Evolutionary conservation across 2,329 filamentous ascomycete species (phyloP), one percentile per base, ranked within the genome.

Genomic region (Pseudonectria foliicola): DNA sequence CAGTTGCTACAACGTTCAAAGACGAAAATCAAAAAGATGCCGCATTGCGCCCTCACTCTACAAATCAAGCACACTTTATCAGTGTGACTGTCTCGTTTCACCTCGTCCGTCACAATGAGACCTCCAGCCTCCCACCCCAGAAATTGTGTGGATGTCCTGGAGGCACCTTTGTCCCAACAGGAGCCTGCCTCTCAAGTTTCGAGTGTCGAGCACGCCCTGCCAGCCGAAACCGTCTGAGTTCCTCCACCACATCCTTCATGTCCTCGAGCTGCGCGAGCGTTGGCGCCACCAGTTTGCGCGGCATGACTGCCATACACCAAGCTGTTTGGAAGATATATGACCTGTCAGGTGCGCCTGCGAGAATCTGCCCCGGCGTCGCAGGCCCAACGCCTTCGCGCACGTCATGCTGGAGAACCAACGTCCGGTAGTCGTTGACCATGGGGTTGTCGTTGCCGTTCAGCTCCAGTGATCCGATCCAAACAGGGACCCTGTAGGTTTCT

Each of bases 221-320:
- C 4, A 45, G 37, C 2, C 69, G 61, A 34, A 62, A 68, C 25
- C 32, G 45, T 42, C 63, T 68, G 28, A 73, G 46, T 5, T 56
- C 64, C 7, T 40, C 50, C 3, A 70, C 40, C 3, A 72, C 67
- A 40, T 71, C 66, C 25, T 41, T 46, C 67, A 70, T 69, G n/a
- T 39, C 47, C 23, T 44, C 35, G 12, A 69, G 39, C 6, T 62
- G 54, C 7, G 27, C 37, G 21, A 33, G 38, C 4, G 48, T 40
- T 0, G 65, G 66, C 14, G 43, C 28, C 4, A 34, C 36, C 18
- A 63, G 40, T 11, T 42, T 39, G 1, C 28, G 33, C 7, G 66
- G 64, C 41, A 64, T 54, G 3, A 73, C 39, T 11, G 74, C 44
- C 34, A 73, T 61, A 38, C 66, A 63, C 74, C 74, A 78, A 0